Percentiles rank a stretch among this genome's conserved stretches.
These are phyloP conservation scores for Coniochaeta prunicola DNA, from an alignment of 2,329 filamentous ascomycete genomes.

Conservation along the genomic window DNA sequence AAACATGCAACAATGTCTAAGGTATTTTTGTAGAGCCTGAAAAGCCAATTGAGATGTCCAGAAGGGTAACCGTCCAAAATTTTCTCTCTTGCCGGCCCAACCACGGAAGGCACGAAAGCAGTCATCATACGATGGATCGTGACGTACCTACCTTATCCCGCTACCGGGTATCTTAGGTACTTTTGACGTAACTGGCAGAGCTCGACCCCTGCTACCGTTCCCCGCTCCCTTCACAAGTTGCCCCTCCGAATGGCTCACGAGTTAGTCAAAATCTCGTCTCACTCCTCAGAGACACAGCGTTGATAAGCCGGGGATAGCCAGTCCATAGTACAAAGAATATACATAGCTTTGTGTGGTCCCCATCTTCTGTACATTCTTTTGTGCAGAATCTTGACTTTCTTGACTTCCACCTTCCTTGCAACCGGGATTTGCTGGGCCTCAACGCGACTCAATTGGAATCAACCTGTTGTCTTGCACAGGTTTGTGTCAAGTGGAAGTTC, in stretches of 20 bases:
- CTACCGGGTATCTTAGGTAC: too few species aligned
- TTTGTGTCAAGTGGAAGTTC: too few species aligned
- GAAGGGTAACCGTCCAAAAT: too few species aligned
- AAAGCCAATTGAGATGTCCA: not conserved
- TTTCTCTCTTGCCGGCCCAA: not conserved
- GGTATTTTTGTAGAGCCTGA: too few species aligned
- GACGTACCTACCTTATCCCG: not conserved
- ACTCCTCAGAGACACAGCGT: not conserved
- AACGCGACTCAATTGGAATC: not conserved
- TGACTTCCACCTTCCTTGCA: not conserved
- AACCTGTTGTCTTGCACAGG: too few species aligned
- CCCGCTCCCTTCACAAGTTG: slow-evolving; percentile 1
- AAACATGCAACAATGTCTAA: too few species aligned
- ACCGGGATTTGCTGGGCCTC: not conserved
- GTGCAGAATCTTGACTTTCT: not conserved
- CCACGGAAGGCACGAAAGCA: not conserved
- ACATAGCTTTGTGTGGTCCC: not conserved
- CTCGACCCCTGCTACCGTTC: not conserved
- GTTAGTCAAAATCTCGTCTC: not conserved
- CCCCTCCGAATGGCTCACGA: slow-evolving; percentile 2
- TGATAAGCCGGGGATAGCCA: slow-evolving; percentile 9
- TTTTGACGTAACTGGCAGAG: not conserved
- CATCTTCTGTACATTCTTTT: not conserved
- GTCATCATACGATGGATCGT: not conserved
- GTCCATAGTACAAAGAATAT: not conserved